These are phyloP conservation scores for Combretum micranthum DNA, from an alignment of 345 rosid genomes.

Conservation along the genomic window DNA sequence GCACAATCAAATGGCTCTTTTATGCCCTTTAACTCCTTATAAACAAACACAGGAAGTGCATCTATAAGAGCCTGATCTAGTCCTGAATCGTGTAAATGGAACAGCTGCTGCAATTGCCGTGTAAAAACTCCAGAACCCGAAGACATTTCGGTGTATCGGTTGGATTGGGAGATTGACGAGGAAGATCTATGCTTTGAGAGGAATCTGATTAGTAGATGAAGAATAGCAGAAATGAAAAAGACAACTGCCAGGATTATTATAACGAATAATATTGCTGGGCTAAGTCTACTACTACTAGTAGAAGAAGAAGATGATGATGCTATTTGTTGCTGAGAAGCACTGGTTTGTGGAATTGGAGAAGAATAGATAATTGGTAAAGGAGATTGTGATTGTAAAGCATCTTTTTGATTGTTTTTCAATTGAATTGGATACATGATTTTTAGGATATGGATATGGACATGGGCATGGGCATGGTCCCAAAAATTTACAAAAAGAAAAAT, in stretches of 20 bases:
- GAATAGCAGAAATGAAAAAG: constrained; percentile 64
- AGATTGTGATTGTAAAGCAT: constrained; percentile 15
- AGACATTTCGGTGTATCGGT: constrained; percentile 46
- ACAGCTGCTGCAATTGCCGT: constrained; percentile 83
- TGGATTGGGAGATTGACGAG: constrained; percentile 41
- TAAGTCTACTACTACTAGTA: constrained; percentile 40
- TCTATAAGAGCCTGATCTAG: constrained; percentile 84
- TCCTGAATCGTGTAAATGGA: constrained; percentile 89
- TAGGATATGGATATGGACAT: constrained; percentile 27
- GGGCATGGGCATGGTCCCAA: constrained; percentile 24
- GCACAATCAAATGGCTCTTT: constrained; percentile 91
- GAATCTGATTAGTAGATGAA: constrained; percentile 56
- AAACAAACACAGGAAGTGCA: constrained; percentile 74
- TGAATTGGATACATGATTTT: constrained; percentile 30
- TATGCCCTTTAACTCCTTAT: constrained; percentile 58
- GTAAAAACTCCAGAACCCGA: constrained; percentile 52
- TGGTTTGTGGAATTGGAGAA: constrained; percentile 22
- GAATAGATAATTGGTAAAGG: constrained; percentile 25
- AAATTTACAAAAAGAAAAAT: constrained; percentile 13
- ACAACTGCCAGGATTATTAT: constrained; percentile 56
- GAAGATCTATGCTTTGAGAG: constrained; percentile 52
- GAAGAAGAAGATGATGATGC: constrained; percentile 15
- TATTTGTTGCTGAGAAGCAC: constrained; percentile 24
- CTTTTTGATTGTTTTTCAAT: constrained; percentile 21
- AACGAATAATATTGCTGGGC: constrained; percentile 55